Base-by-base conservation (phyloP, 2,329 filamentous ascomycete genomes). In the Aurifilum marmelostoma region DNA sequence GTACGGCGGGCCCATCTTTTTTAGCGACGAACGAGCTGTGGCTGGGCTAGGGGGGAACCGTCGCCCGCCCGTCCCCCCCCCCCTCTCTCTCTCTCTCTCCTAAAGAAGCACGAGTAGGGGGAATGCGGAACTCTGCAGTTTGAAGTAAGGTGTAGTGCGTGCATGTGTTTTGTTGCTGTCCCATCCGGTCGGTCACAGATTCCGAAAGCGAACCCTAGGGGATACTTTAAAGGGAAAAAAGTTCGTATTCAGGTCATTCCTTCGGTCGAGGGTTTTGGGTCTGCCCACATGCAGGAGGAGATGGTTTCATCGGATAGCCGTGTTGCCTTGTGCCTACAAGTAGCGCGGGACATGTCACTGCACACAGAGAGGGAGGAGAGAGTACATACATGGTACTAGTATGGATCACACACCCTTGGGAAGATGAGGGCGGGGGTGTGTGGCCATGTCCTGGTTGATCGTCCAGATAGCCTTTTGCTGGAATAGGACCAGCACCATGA, bases 171-270 rank as follows among this genome's bases (percentile, higher is more conserved):
- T 47, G 43, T 47, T 56, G 24, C 11, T 56, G 52, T 56, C 27
- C 24, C 52, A 52, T 47, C 43, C 18, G 18, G 11, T 58, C 56
- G 56, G 56, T 37, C 56, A 59, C 56, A 34, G 18, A 4, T 59
- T 3, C 56, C 56, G 9, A n/a, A 37, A 59, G 27, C 52, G 24
- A 27, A 14, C 50, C 6, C 16, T 7, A 21, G n/a, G n/a, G n/a
- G n/a, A n/a, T n/a, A 47, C 43, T 9, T 9, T 11, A 39, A 39
- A 39, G 12, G 12, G 11, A 39, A 39, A 39, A 37, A n/a, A 65
- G 43, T 54, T 65, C 63, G 63, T 65, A 65, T 65, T 65, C 63
- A 56, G 3, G 32, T 24, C 34, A 21, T 56, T 65, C 63, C 63
- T 54, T 65, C 47, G 29, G 47, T 59, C 29, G 29, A 59, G 56